Percentiles rank a stretch among this genome's conserved stretches.
Conservation (phyloP, 345 rosid genomes). For the Arabis alpina region DNA sequence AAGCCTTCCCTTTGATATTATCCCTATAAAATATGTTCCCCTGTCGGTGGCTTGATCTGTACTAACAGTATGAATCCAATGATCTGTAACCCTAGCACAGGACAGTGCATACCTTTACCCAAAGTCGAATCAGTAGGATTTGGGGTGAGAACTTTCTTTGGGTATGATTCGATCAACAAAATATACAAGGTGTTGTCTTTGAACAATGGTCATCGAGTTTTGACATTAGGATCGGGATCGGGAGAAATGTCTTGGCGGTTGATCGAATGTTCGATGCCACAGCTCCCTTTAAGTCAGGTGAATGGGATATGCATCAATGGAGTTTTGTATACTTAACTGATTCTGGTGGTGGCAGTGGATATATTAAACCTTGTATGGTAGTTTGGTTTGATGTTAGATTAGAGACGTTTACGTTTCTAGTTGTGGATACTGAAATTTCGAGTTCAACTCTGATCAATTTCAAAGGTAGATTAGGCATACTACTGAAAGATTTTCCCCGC, state of each 20-base stretch:
- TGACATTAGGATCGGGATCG: neutral
- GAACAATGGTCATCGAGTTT: neutral
- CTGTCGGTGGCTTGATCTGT: neutral
- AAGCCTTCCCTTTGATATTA: no score
- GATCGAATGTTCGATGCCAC: neutral
- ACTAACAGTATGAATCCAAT: neutral
- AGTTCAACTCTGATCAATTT: neutral
- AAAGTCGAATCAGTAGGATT: no score
- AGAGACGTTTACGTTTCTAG: neutral
- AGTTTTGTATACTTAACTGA: neutral
- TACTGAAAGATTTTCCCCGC: neutral
- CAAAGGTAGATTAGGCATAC: neutral
- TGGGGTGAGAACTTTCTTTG: neutral
- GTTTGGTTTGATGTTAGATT: neutral
- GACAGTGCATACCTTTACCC: neutral
- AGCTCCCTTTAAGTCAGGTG: no score
- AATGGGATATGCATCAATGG: slow-evolving; percentile 3
- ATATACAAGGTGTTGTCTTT: neutral
- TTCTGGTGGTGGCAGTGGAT: neutral
- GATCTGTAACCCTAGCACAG: slow-evolving; percentile 4
- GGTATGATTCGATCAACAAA: slow-evolving; percentile 6
- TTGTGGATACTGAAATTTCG: neutral
- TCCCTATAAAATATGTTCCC: neutral
- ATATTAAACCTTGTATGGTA: neutral
- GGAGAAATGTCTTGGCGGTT: neutral